Evolutionary conservation across 108 stramenopile species (phyloP).

Genomic region (Halocafeteria seosinensis): DNA sequence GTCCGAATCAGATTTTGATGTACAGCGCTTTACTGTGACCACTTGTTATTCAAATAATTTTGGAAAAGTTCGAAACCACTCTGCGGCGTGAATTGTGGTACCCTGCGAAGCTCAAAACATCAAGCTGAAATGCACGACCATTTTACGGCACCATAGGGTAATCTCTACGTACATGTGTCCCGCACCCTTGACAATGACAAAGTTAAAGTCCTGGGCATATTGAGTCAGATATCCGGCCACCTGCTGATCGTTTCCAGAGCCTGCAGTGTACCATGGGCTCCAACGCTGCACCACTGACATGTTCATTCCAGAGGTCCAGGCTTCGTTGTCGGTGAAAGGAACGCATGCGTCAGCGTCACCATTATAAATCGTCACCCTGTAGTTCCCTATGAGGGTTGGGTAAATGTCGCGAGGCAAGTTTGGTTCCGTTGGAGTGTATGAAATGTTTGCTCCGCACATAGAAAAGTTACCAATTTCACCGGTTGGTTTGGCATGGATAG

Average conservation of each 20-base stretch:
- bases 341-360: slow-evolving; percentile 34
- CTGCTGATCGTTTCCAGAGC: neutral
- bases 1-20: too few relatives aligned
- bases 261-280: neutral
- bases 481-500: neutral
- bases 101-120: neutral
- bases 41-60: too few relatives aligned
- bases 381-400: slow-evolving; percentile 15
- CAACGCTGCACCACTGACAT: neutral
- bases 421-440: slow-evolving; percentile 21
- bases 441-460: slow-evolving; percentile 6
- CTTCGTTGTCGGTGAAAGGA: slow-evolving; percentile 23
- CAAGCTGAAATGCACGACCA: too few relatives aligned
- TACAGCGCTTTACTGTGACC: too few relatives aligned
- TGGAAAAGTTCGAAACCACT: too few relatives aligned
- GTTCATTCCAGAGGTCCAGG: slow-evolving; percentile 22
- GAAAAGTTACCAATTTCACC: neutral
- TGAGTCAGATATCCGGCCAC: slow-evolving; percentile 49
- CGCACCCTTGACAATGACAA: slow-evolving; percentile 50
- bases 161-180: too few relatives aligned
- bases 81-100: too few relatives aligned
- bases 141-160: too few relatives aligned
- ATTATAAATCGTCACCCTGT: slow-evolving; percentile 26
- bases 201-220: slow-evolving; percentile 46
- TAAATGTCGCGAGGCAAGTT: slow-evolving; percentile 28